Conservation (phyloP, 2,329 filamentous ascomycete genomes). For the Neofusicoccum cordaticola region DNA sequence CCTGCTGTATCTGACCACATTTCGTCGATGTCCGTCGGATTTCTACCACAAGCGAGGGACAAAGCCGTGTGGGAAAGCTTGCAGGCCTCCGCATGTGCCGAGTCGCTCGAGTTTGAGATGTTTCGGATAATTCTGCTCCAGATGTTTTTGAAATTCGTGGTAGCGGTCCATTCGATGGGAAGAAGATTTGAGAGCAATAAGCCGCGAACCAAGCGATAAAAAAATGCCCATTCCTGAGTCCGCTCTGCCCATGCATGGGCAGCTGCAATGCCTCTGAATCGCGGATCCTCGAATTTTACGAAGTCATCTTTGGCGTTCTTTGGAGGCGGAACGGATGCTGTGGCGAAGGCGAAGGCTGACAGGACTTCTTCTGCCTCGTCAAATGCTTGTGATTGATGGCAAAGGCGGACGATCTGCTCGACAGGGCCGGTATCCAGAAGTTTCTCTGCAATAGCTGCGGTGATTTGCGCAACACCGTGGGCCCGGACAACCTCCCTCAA, state of each 20-base stretch:
- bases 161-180: constrained; percentile 39
- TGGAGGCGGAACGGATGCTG: background rate
- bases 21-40: constrained; percentile 27
- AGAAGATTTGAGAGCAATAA: constrained; percentile 34
- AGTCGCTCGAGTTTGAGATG: constrained; percentile 29
- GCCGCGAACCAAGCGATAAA: constrained; percentile 34
- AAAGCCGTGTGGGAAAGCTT: constrained; percentile 32
- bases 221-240: constrained; percentile 30
- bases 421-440: constrained; percentile 28
- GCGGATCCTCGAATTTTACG: constrained; percentile 27
- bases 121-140: constrained; percentile 35
- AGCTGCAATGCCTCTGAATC: constrained; percentile 25
- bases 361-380: constrained; percentile 36
- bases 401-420: constrained; percentile 29
- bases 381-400: constrained; percentile 30
- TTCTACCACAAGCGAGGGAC: constrained; percentile 27
- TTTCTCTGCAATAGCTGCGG: constrained; percentile 34
- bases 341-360: constrained; percentile 23
- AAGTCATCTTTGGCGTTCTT: constrained; percentile 23
- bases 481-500: constrained; percentile 42
- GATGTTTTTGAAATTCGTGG: constrained; percentile 32
- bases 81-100: constrained; percentile 26
- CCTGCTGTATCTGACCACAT: constrained; percentile 4
- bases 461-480: constrained; percentile 38
- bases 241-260: constrained; percentile 28